Base-by-base conservation (phyloP, 1,139 yeast genomes). In the Entelexis paramagnoliae region DNA sequence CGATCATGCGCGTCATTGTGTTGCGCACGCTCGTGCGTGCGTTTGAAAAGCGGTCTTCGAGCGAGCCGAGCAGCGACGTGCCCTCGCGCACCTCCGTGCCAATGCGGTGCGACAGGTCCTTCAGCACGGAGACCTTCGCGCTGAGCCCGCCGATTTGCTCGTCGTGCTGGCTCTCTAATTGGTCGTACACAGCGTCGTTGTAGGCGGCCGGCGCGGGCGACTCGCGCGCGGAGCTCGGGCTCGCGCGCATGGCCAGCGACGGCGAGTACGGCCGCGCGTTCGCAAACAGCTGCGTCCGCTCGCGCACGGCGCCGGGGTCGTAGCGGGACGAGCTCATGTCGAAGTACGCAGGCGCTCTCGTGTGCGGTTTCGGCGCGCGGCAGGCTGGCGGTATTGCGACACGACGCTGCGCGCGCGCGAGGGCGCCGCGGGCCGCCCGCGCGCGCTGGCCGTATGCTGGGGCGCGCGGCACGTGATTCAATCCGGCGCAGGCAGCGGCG, bases 21-120 rank as follows among this genome's bases (percentile, higher is more conserved):
- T 75, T 77, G 60, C 81, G 83, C 46, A 81, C 70, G 53, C 69
- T 68, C 2, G 66, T 62, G n/a, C 76, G 62, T 1, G 79, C 74
- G 47, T 63, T 63, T 44, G 73, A 77, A 60, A 77, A 77, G 13
- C 72, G 68, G 44, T 72, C 69, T 48, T 74, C 77, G 57, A 65
- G 49, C 11, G 76, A 76, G 54, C 76, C 78, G 56, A 86, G 73
- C 53, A 83, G 70, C 55, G 78, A 69, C 57, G 80, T 79, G 30
- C 89, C 80, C 59, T 80, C 81, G 60, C 85, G 80, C 59, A 88
- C 89, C 64, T 88, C 95, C 44, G 78, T 79, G 3, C 96, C 96
- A 83, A 89, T 88, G 58, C 72, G 76, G 44, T 78, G 65, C 7
- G 95, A 51, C 19, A 60, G 50, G 36, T 77, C 79, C 67, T 86